phyloP scores from a whole-genome alignment of 345 rosid genomes.

The Sisymbrium altissimum region DNA sequence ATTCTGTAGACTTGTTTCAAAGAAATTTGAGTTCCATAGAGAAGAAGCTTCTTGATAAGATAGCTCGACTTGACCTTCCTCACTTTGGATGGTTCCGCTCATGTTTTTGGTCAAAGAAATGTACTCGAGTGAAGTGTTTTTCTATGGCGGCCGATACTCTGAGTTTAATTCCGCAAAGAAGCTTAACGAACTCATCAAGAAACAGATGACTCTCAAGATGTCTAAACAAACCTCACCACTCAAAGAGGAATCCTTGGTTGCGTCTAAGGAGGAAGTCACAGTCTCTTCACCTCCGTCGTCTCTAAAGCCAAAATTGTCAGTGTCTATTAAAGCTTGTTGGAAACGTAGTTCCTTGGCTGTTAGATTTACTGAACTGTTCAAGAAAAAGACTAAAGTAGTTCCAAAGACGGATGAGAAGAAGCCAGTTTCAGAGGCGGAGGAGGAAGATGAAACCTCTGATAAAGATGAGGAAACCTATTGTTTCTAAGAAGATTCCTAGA shows the following conservation, averaged over 20 bases:
- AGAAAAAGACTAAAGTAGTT: conserved; percentile 23
- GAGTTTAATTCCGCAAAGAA: conserved; percentile 46
- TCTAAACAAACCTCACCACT: conserved; percentile 18
- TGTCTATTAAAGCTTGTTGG: conserved; percentile 44
- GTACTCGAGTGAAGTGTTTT: conserved; percentile 48
- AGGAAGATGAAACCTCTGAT: conserved; percentile 27
- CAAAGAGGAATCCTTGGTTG: too few relatives aligned
- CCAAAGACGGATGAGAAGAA: conserved; percentile 35
- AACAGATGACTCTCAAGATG: conserved; percentile 40
- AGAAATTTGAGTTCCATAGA: too few relatives aligned
- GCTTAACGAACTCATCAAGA: conserved; percentile 42
- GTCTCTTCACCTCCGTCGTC: conserved; percentile 15
- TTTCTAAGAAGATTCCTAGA: conserved; percentile 30
- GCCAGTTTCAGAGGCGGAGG: too few relatives aligned
- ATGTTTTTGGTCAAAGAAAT: too few relatives aligned
- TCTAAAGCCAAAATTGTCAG: conserved; percentile 35
- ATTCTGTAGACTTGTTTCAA: too few relatives aligned
- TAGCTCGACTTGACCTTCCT: too few relatives aligned
- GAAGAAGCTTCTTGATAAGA: too few relatives aligned
- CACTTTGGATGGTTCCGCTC: too few relatives aligned
- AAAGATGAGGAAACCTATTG: conserved; percentile 29
- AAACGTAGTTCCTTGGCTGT: conserved; percentile 46
- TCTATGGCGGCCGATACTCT: conserved; percentile 39
- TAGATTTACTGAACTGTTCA: conserved; percentile 32
- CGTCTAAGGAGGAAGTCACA: conserved; percentile 22